Base-by-base conservation (phyloP, 2,329 filamentous ascomycete species). In the Colletotrichum musicola region DNA sequence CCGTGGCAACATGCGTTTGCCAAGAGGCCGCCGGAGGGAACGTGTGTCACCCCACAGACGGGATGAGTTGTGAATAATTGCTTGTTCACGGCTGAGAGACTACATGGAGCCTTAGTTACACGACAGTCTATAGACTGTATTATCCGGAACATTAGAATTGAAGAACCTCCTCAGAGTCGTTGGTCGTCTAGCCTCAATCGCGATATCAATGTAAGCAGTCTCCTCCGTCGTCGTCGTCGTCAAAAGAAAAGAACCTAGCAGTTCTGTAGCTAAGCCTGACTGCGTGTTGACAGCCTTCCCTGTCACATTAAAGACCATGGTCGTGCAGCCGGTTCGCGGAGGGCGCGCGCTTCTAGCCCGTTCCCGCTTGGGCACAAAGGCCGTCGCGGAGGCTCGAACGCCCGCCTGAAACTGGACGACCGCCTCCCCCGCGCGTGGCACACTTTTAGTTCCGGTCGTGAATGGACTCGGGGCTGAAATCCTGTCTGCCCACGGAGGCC, bases 41-140 rank as follows among this genome's bases (percentile, higher is more conserved):
- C 40, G 64, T 64, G 54, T 53, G 44, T n/a, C 40, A n/a, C 40
- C 59, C 40, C 59, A 67, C 59, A 25, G 64, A 54, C 60, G n/a
- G 49, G 25, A 42, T 47, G 14, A 30, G 30, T 20, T 18, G 18
- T 25, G 18, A 47, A 14, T 59, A 46, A 22, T 49, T 49, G 44
- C 30, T 60, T 30, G 44, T 14, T 60, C 30, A 35, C 30, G 10
- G 30, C 20, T 30, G 42, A 25, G 12, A 9, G 13, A 30, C 14
- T 38, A 42, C 25, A 5, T 35, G 22, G 25, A n/a, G 44, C 18
- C 27, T 25, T 13, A n/a, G 27, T 40, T 14, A 56, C 35, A 44
- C 53, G 20, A 22, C 30, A 57, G 27, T 44, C 40, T n/a, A 49
- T 49, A 49, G 46, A 13, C 20, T 49, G 22, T 25, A 25, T 25